Base-by-base conservation (phyloP, 257 asterid genomes). In the Solanum infundibuliforme region DNA sequence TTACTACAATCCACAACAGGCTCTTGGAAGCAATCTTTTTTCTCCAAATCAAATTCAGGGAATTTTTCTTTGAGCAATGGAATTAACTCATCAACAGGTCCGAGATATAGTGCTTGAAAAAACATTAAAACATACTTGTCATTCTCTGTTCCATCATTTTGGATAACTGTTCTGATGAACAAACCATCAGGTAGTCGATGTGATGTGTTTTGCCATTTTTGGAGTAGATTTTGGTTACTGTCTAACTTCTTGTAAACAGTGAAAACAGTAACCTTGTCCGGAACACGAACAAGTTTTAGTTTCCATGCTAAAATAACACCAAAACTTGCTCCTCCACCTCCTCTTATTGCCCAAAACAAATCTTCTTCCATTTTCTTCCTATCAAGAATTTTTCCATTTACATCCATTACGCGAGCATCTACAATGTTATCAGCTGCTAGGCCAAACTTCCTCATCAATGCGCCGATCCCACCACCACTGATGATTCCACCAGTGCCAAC, bases 311-410 rank as follows among this genome's bases (percentile, higher is more conserved):
- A 29, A 41, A 79, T 79, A 3, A 79, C 65, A 41, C 65, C 84
- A 79, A 79, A 79, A 79, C 84, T 79, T 41, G 84, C 84, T 79
- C 84, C 84, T 39, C 84, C 84, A n/a, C 84, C 84, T 77, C 84
- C 84, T 79, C 84, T 79, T 41, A 79, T 43, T 79, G 65, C 84
- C 84, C 84, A 79, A 79, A 41, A 79, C 14, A 79, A 14, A 14
- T 79, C 84, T 16, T 79, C 7, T 25, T 79, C 43, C 84, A 79
- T 79, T 8, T 25, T 79, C 3, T 79, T 43, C 1, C 21, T 25
- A 5, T 25, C 6, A 27, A 79, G 84, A 29, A 43, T 79, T 25
- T 79, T 79, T 25, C 84, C 84, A 79, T 43, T 79, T 2, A 25
- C 38, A 79, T 79, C 38, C 35, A 79, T 79, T 43, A 79, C 84